Evolutionary conservation across 371 early-diverging fungal species (phyloP).

Genomic region (Zancudomyces culisetae): DNA sequence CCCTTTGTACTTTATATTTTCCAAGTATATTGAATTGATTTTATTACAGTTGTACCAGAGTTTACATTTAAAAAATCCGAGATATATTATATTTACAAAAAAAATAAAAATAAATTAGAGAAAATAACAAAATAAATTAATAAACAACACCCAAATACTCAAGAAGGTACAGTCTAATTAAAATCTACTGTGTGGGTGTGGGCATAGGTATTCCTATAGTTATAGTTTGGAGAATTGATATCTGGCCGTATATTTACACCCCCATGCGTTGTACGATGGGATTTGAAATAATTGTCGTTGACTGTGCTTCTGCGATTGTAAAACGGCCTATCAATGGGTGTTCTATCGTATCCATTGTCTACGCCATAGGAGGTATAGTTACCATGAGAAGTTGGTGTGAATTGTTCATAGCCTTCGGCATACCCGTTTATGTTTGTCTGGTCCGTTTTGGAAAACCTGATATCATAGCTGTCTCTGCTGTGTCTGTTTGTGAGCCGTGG

Average conservation of each 20-base stretch:
- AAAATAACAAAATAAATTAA: not conserved
- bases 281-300: too few species aligned
- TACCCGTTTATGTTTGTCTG: not conserved
- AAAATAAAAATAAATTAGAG: not conserved
- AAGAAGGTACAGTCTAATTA: too few species aligned
- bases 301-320: not conserved
- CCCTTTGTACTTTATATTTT: not conserved
- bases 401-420: too few species aligned
- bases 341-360: not conserved
- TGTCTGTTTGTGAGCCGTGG: conserved; percentile 17
- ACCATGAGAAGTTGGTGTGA: too few species aligned
- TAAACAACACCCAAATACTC: not conserved
- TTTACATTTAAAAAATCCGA: not conserved
- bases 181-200: too few species aligned
- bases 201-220: too few species aligned
- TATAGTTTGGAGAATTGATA: too few species aligned
- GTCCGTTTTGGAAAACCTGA: not conserved
- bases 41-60: not conserved
- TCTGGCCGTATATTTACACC: too few species aligned
- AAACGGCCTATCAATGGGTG: not conserved
- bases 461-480: conserved; percentile 9
- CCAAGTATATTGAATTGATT: not conserved
- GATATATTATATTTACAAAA: too few species aligned
- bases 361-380: not conserved
- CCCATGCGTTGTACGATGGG: too few species aligned